Evolutionary conservation across 371 early-diverging fungal species (phyloP).

Genomic region (Mortierella sp.): DNA sequence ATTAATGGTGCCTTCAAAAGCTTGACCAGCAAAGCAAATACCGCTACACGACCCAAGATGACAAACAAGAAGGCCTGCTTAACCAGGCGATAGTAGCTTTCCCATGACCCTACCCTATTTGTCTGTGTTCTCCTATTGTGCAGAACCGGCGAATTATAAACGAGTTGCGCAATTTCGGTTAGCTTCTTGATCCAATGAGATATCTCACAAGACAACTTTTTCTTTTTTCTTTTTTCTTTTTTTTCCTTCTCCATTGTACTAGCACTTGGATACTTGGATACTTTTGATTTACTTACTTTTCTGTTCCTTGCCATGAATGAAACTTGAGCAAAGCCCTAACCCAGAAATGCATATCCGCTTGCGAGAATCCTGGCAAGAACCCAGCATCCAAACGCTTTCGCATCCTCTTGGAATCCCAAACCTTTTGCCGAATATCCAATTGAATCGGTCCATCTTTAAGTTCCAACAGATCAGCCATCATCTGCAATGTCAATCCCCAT

Average conservation of each 20-base stretch:
- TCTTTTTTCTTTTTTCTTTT: too few relatives aligned
- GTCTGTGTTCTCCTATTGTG: conserved; percentile 35
- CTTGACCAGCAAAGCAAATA: conserved; percentile 44
- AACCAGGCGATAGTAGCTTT: conserved; percentile 49
- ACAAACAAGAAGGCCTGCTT: conserved; percentile 52
- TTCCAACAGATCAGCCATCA: conserved; percentile 72
- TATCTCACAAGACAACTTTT: neutral
- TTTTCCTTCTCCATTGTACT: too few relatives aligned
- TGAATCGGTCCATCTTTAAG: conserved; percentile 55
- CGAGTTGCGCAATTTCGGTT: neutral
- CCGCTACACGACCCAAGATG: conserved; percentile 43
- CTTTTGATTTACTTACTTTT: conserved; percentile 36
- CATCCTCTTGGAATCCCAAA: conserved; percentile 56
- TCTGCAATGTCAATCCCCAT: conserved; percentile 78
- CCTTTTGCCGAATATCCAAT: conserved; percentile 47
- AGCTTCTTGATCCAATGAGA: neutral
- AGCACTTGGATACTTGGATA: too few relatives aligned
- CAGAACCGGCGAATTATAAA: neutral
- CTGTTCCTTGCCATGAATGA: conserved; percentile 54
- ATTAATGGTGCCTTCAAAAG: conserved; percentile 32
- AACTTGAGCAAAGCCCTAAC: conserved; percentile 53
- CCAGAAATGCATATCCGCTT: conserved; percentile 54
- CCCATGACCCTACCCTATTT: conserved; percentile 55
- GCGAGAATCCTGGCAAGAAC: conserved; percentile 41
- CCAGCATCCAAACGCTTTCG: conserved; percentile 47